These are phyloP conservation scores for Deakozyma indianensis DNA, from an alignment of 805 yeast genomes.

Conservation along the genomic window DNA sequence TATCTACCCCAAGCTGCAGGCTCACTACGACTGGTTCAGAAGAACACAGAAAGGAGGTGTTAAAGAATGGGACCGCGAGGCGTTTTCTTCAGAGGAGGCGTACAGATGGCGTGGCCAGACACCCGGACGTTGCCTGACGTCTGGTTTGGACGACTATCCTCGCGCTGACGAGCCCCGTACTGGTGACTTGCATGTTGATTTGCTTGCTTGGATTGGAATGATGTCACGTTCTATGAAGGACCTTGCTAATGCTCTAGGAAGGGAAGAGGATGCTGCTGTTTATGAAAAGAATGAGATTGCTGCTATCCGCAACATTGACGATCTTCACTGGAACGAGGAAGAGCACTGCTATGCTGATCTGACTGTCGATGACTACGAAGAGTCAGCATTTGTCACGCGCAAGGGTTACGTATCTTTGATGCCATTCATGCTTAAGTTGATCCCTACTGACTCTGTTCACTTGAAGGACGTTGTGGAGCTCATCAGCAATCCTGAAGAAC, in stretches of 20 bases:
- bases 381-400: slow-evolving; percentile 57
- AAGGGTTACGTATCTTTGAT: slow-evolving; percentile 77
- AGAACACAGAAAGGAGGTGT: slow-evolving; percentile 63
- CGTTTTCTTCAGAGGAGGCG: slow-evolving; percentile 40
- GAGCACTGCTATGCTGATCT: slow-evolving; percentile 68
- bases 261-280: slow-evolving; percentile 39
- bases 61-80: slow-evolving; percentile 52
- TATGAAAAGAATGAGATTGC: slow-evolving; percentile 41
- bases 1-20: slow-evolving; percentile 62
- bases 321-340: slow-evolving; percentile 65
- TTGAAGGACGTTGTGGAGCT: slow-evolving; percentile 39
- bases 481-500: slow-evolving; percentile 52
- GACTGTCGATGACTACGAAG: slow-evolving; percentile 60
- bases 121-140: slow-evolving; percentile 68
- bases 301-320: slow-evolving; percentile 50
- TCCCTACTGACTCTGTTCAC: slow-evolving; percentile 34
- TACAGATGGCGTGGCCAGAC: slow-evolving; percentile 95
- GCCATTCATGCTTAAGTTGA: slow-evolving; percentile 66
- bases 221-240: slow-evolving; percentile 74
- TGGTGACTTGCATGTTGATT: slow-evolving; percentile 83
- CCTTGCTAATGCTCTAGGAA: slow-evolving; percentile 50
- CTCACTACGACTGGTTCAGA: slow-evolving; percentile 78
- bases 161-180: slow-evolving; percentile 66
- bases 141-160: slow-evolving; percentile 94
- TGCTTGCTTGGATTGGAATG: slow-evolving; percentile 84